Evolutionary conservation across 2,329 filamentous ascomycete genomes (phyloP).

Genomic region (Ramichloridium luteum): DNA sequence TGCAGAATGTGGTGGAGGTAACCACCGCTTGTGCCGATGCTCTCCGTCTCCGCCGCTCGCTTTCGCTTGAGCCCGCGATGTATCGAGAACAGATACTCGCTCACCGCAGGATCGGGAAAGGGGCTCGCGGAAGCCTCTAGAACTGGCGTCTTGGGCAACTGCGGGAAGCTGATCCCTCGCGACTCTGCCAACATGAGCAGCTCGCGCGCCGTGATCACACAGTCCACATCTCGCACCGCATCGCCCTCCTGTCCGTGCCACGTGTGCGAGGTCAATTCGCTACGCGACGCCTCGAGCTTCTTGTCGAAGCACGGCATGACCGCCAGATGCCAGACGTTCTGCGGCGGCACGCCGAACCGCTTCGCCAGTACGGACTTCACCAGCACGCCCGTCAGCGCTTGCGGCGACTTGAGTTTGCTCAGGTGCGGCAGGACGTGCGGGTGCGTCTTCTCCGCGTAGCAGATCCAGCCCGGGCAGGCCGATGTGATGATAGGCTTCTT

Average conservation of each 20-base stretch:
- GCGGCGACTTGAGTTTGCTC: conserved; percentile 83
- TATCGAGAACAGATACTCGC: conserved; percentile 61
- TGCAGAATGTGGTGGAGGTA: conserved; percentile 77
- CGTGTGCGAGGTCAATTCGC: conserved; percentile 61
- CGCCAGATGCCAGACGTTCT: conserved; percentile 83
- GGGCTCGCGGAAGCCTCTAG: conserved; percentile 34
- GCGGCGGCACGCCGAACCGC: conserved; percentile 57
- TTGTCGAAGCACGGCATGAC: conserved; percentile 99
- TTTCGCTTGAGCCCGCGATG: conserved; percentile 33
- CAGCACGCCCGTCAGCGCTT: conserved; percentile 80
- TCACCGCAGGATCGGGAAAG: conserved; percentile 63
- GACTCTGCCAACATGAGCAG: conserved; percentile 79
- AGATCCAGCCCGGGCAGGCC: conserved; percentile 95
- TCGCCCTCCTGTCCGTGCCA: conserved; percentile 26
- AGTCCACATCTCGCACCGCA: conserved; percentile 80
- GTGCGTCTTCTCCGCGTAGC: conserved; percentile 97
- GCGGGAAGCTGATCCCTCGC: conserved; percentile 64
- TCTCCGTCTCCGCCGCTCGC: conserved; percentile 27
- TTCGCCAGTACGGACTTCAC: conserved; percentile 75
- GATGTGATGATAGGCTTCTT: conserved; percentile 65
- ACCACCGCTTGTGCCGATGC: conserved; percentile 71
- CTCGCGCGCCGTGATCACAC: conserved; percentile 94
- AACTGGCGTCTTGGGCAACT: conserved; percentile 49
- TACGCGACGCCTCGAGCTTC: conserved; percentile 88
- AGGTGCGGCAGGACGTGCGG: conserved; percentile 85